Percentiles rank a stretch among this genome's conserved stretches.
Conservation (phyloP, 305 asterid genomes). For the Galium porrigens region DNA sequence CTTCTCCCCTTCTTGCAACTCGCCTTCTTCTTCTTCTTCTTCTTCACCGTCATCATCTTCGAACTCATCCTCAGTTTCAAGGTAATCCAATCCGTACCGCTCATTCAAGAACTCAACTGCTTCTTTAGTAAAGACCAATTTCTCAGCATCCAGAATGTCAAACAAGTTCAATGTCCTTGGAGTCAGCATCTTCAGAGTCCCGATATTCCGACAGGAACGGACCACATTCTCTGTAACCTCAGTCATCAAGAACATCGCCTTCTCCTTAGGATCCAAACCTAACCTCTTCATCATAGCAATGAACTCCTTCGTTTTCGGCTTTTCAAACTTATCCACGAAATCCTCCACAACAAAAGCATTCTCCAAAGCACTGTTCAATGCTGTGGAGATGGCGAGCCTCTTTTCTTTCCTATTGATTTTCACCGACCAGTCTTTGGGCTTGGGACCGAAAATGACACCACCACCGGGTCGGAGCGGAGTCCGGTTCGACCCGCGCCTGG, state of each 20-base stretch:
- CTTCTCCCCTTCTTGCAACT: constrained; percentile 29
- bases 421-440: constrained; percentile 82
- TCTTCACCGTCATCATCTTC: constrained; percentile 28
- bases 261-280: constrained; percentile 86
- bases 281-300: constrained; percentile 54
- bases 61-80: constrained; percentile 21
- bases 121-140: constrained; percentile 49
- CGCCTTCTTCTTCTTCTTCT: constrained; percentile 29
- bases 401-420: constrained; percentile 84
- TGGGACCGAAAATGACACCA: constrained; percentile 83
- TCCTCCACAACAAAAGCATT: constrained; percentile 66
- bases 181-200: constrained; percentile 72
- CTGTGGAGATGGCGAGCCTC: constrained; percentile 69
- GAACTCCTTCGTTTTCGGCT: constrained; percentile 74
- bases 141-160: constrained; percentile 75
- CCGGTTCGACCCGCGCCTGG: constrained; percentile 74
- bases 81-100: constrained; percentile 48
- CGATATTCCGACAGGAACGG: constrained; percentile 56
- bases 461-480: constrained; percentile 97
- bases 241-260: constrained; percentile 55
- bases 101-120: constrained; percentile 68
- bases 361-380: constrained; percentile 52
- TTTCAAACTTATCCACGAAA: constrained; percentile 58
- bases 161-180: constrained; percentile 81
- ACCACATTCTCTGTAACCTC: constrained; percentile 57